Base-by-base conservation (phyloP, 176 grass and related monocot species). In the Triticum dicoccoides region DNA sequence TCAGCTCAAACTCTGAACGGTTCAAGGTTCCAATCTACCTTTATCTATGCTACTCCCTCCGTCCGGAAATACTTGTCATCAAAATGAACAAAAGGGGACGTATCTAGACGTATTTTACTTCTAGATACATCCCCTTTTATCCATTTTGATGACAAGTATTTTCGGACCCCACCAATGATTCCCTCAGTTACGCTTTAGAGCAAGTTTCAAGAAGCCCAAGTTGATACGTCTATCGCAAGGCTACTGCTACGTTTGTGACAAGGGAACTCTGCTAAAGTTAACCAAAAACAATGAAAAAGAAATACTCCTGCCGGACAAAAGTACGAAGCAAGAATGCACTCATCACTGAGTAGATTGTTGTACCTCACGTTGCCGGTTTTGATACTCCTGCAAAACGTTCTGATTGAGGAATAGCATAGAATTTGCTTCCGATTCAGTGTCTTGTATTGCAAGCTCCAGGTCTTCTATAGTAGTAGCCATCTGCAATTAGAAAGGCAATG, bases 391-490 rank as follows among this genome's bases (percentile, higher is more conserved):
- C 79, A 98, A 84, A 84, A 98, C 88, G 42, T 98, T 98, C 82
- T 95, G 89, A 77, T 96, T 98, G 76, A 98, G 90, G 91, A 94
- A 95, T 39, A 98, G 62, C 92, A 98, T 96, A 45, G 91, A 95
- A 87, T 95, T 98, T 67, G 96, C 96, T 91, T 98, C 96, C 3
- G 86, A 91, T 78, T 94, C 89, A 84, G 85, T 94, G 76, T 98
- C 93, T 54, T 98, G 91, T 86, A 98, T 96, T 68, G 90, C 88
- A 73, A 82, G 66, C 88, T 98, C 89, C 83, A 98, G 65, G 44
- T 94, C 92, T 79, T 98, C 96, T 73, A 96, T 41, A 1, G 93
- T 98, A 42, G 21, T 10, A 42, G 96, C 90, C 93, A 98, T 94
- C 96, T 98, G 84, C 39, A 30, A 30, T 30, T 30, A 30, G 29